Evolutionary conservation across 2,329 filamentous ascomycete genomes (phyloP).

Genomic region (Epichloe scottii): DNA sequence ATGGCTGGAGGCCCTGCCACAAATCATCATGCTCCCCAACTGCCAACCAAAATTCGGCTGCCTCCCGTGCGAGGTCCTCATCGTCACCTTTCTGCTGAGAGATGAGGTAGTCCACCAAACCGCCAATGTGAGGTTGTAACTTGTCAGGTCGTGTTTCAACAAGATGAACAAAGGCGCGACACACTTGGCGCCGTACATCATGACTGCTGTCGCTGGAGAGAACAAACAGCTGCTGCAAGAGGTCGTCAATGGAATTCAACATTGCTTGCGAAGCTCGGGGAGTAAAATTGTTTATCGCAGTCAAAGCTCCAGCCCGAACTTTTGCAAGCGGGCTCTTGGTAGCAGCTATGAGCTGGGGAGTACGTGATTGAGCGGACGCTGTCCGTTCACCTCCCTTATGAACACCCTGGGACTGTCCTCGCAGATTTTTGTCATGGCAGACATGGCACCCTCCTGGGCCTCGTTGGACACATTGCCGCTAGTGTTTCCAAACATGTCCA

Average conservation of each 20-base stretch:
- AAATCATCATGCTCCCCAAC: constrained; percentile 78
- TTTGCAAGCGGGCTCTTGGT: constrained; percentile 64
- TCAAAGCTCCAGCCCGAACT: constrained; percentile 68
- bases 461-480: constrained; percentile 53
- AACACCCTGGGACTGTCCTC: constrained; percentile 86
- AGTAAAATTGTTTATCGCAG: constrained; percentile 84
- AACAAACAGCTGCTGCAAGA: constrained; percentile 72
- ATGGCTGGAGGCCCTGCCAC: constrained; percentile 63
- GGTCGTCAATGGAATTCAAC: constrained; percentile 64
- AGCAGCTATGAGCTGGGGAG: constrained; percentile 86
- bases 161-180: constrained; percentile 81
- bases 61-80: constrained; percentile 82
- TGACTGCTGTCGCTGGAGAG: constrained; percentile 64
- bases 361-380: constrained; percentile 76
- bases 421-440: constrained; percentile 86
- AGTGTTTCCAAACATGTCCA: constrained; percentile 65
- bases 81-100: constrained; percentile 80
- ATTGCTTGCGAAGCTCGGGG: constrained; percentile 73
- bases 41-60: constrained; percentile 94
- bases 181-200: constrained; percentile 85
- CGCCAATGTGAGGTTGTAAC: constrained; percentile 74
- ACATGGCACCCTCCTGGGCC: constrained; percentile 87
- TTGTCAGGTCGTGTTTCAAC: constrained; percentile 86
- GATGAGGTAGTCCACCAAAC: constrained; percentile 86
- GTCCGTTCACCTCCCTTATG: constrained; percentile 76